Percentiles rank a stretch among this genome's conserved stretches.
Conservation (phyloP, 2,329 filamentous ascomycete species). For the Pseudopithomyces maydicus region DNA sequence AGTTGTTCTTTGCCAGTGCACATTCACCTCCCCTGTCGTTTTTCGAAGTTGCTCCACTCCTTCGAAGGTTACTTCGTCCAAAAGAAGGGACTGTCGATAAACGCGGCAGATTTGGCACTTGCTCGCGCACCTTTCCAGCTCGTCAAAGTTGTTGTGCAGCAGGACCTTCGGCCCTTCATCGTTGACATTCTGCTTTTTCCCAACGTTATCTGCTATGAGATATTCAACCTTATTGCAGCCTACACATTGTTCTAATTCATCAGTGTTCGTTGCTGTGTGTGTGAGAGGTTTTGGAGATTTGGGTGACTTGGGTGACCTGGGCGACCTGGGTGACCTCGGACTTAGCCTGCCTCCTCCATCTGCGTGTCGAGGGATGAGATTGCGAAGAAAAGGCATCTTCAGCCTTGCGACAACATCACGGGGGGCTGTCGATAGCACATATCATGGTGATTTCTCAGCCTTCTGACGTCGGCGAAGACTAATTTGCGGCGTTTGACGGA, state of each 20-base stretch:
- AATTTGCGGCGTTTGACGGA: too few relatives aligned
- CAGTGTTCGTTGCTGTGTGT: constrained; percentile 4
- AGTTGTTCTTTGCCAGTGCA: constrained; percentile 3
- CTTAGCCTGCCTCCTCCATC: constrained; percentile 5
- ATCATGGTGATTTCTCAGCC: neutral
- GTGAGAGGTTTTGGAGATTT: neutral
- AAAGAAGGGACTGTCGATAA: constrained; percentile 9
- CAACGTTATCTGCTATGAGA: constrained; percentile 6
- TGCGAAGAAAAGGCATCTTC: constrained; percentile 2
- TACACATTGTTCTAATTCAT: constrained; percentile 8
- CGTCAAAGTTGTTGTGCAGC: constrained; percentile 11
- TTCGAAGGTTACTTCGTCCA: constrained; percentile 12
- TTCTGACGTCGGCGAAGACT: neutral
- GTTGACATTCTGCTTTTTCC: neutral
- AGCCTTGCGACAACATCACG: neutral
- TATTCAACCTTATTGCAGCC: constrained; percentile 12
- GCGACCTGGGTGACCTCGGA: constrained; percentile 1
- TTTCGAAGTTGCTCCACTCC: constrained; percentile 1
- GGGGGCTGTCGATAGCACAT: neutral
- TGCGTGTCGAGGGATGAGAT: constrained; percentile 1
- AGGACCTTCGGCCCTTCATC: neutral
- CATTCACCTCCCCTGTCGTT: neutral
- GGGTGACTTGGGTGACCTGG: neutral
- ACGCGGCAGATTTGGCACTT: constrained; percentile 10
- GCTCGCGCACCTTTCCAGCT: constrained; percentile 8